Base-by-base conservation (phyloP, 2,329 filamentous ascomycete genomes). In the Botrytis galanthina region DNA sequence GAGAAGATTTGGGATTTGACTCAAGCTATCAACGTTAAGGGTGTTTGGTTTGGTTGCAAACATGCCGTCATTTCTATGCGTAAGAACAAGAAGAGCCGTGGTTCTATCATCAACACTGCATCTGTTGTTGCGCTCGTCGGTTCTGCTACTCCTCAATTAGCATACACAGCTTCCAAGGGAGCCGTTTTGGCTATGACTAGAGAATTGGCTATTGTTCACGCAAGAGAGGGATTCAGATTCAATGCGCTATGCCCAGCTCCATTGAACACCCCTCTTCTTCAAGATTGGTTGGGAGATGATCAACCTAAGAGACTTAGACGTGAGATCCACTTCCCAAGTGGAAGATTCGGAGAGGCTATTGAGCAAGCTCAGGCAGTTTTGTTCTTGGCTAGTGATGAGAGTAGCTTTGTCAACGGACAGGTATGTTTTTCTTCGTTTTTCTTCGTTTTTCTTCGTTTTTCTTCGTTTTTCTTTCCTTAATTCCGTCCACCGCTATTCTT, bases 1-100 rank as follows among this genome's bases (percentile, higher is more conserved):
- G 91, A 93, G 83, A 89, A 89, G 80, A 92, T 93, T 82, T 94
- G 92, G 92, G 91, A 94, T 76, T 81, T 93, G 73, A 93, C 92
- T 0, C 90, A 92, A 75, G 88, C 87, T 74, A 92, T 93, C 82
- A 94, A 93, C 79, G 91, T 93, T 77, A 93, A 93, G 85, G 92
- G 92, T 59, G 91, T 93, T 18, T 93, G 91, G 92, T 93, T 88
- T 78, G 92, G 92, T 42, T 89, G 86, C 83, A 94, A 93, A 84
- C 90, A 93, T 80, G 91, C 92, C 1, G 87, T 94, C 18, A 82
- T 92, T 71, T 89, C 89, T 73, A 84, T 93, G 81, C 87, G 91
- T 73, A 88, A 86, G 80, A 86, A 92, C 82, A 86, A 87, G 73
- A 94, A 93, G 86, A 87, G 83, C 75, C 87, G 85, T 73, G 90